Evolutionary conservation across 2,329 filamentous ascomycete genomes (phyloP), one percentile per base, ranked within the genome.

Genomic region (Rhexocercosporidium sp.): DNA sequence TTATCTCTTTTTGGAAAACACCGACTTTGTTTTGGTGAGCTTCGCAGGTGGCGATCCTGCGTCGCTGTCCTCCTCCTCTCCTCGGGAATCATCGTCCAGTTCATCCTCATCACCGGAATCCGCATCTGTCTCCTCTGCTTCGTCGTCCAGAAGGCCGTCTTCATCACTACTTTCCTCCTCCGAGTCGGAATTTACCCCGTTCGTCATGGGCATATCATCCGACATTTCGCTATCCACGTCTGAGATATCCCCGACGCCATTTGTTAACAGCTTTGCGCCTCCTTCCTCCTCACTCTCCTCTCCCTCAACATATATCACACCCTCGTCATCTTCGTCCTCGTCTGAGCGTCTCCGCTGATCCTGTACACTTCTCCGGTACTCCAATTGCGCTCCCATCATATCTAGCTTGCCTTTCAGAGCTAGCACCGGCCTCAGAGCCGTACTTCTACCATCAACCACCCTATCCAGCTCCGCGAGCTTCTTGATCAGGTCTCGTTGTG

Each of bases 361-460:
- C 75, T 91, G 88, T 79, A 94, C 88, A 69, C 86, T 87, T 74
- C 88, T 88, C 59, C 96, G 86, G 74, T 97, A 82, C 74, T 92
- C 88, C 79, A 98, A 90, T 81, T 99, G 96, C 7, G 93, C 90
- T 75, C 96, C 92, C 59, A 98, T 85, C 88, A 99, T 93, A 77
- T 98, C 95, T 37, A 99, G 85, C 80, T 97, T 97, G 27, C 96
- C 96, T 82, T 97, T 97, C 68, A 99, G 85, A 22, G 94, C 88
- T 41, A 99, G 83, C 54, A 99, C 83, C 71, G 92, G 93, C 69
- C 92, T 89, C 27, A 98, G 84, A 18, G 93, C 94, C 70, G 90
- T 90, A 39, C 94, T 91, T 49, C 96, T 89, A 81, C 97, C 93
- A 70, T 94, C 91, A 67, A 98, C 87, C 20, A 98, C 95, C 76